Percentiles rank a stretch among this genome's conserved stretches.
Conservation (phyloP, 345 rosid genomes). For the Populus pruinosa region DNA sequence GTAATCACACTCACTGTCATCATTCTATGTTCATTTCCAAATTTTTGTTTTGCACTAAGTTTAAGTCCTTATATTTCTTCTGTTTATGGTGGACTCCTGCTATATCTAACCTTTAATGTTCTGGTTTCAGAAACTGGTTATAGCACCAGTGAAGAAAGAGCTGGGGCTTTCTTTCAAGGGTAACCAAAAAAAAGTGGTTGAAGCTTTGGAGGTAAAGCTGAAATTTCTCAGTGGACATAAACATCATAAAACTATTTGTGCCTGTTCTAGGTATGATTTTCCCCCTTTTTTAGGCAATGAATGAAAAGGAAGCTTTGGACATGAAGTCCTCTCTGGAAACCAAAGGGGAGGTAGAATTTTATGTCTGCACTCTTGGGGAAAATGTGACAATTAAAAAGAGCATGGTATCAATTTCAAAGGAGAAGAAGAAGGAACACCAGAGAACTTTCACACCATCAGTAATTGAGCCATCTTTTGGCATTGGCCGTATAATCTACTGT, state of each 20-base stretch:
- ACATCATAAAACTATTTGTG: not conserved
- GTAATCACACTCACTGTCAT: slow-evolving; percentile 28
- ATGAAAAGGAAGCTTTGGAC: slow-evolving; percentile 80
- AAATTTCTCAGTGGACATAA: not conserved
- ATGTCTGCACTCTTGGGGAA: slow-evolving; percentile 67
- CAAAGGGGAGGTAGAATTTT: slow-evolving; percentile 80
- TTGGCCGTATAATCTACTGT: slow-evolving; percentile 91
- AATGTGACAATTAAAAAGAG: slow-evolving; percentile 62
- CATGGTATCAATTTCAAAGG: slow-evolving; percentile 88
- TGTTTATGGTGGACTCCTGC: not conserved
- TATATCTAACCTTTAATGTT: slow-evolving; percentile 1
- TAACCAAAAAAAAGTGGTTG: slow-evolving; percentile 69
- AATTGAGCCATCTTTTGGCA: slow-evolving; percentile 91
- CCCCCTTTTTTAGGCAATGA: slow-evolving; percentile 58
- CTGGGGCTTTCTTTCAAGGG: slow-evolving; percentile 89
- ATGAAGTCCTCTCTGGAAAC: slow-evolving; percentile 75
- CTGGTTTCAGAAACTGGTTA: slow-evolving; percentile 64
- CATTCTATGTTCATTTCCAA: not conserved
- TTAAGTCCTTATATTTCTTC: not conserved
- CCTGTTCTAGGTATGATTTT: not conserved
- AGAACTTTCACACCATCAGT: slow-evolving; percentile 90
- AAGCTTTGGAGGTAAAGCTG: slow-evolving; percentile 65
- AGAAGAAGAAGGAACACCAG: slow-evolving; percentile 83
- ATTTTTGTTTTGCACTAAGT: not conserved
- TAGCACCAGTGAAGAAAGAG: slow-evolving; percentile 74